Conservation (phyloP, 2,329 filamentous ascomycete genomes). For the Colletotrichum agaves region DNA sequence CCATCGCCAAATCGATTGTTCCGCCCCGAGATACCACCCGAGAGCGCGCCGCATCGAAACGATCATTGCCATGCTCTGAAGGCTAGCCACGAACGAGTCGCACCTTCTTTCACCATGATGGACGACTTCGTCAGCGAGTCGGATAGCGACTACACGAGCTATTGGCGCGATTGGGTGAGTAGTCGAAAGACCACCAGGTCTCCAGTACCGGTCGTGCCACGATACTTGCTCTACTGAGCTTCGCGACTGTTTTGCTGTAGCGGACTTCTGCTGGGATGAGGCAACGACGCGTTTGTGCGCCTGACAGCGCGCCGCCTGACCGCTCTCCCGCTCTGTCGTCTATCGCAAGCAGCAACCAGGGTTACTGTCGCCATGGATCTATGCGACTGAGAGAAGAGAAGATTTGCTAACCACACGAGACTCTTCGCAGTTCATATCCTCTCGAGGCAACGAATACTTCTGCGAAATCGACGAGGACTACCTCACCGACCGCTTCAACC, state of each 20-base stretch:
- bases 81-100: constrained; percentile 27
- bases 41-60: neutral
- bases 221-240: too few relatives aligned
- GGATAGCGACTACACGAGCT: constrained; percentile 98
- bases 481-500: constrained; percentile 96
- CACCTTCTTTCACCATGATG: constrained; percentile 65
- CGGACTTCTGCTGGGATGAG: too few relatives aligned
- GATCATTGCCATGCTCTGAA: constrained; percentile 25
- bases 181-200: too few relatives aligned
- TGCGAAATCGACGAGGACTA: constrained; percentile 99
- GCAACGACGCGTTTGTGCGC: too few relatives aligned
- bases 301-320: too few relatives aligned
- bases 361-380: too few relatives aligned
- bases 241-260: too few relatives aligned
- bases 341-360: too few relatives aligned
- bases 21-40: neutral
- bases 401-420: constrained; percentile 23
- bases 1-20: neutral
- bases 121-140: constrained; percentile 98
- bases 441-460: constrained; percentile 97
- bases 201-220: too few relatives aligned
- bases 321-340: too few relatives aligned
- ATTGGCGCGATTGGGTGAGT: constrained; percentile 99
- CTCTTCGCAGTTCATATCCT: constrained; percentile 87
- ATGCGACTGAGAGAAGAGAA: neutral